A percentile compares a stretch with the other conserved stretches of the same genome.
Conservation (phyloP, 441 rosid species). For the Brassica hybrid region DNA sequence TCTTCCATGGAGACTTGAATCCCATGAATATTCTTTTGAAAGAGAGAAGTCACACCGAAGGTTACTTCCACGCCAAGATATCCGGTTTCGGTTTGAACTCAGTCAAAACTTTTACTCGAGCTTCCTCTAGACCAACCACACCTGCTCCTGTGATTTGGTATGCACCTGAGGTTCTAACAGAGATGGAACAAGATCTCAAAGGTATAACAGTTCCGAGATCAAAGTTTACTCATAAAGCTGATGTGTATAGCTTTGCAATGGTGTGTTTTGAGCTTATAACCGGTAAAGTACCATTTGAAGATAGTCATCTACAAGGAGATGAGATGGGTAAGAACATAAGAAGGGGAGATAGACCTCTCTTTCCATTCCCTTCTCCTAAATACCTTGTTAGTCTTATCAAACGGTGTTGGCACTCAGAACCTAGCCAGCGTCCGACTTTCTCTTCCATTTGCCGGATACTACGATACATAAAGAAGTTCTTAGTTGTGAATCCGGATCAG, state of each 20-base stretch:
- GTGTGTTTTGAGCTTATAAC: constrained; percentile 85
- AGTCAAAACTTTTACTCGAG: constrained; percentile 40
- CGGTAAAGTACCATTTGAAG: constrained; percentile 93
- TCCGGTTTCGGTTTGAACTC: constrained; percentile 81
- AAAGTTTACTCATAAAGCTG: constrained; percentile 78
- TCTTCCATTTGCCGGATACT: constrained; percentile 81
- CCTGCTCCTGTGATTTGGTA: constrained; percentile 70
- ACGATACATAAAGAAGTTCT: constrained; percentile 81
- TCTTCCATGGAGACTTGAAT: constrained; percentile 76
- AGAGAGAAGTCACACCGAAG: constrained; percentile 67
- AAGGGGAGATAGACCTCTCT: constrained; percentile 90
- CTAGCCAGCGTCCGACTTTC: constrained; percentile 78
- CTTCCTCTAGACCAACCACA: constrained; percentile 42
- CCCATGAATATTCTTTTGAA: constrained; percentile 72
- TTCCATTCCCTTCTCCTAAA: constrained; percentile 78
- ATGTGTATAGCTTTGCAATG: constrained; percentile 96
- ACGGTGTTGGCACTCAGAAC: constrained; percentile 82
- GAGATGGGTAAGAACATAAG: constrained; percentile 73
- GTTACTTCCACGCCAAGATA: constrained; percentile 79
- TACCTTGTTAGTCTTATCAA: constrained; percentile 81
- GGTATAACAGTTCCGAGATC: constrained; percentile 36
- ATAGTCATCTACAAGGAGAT: constrained; percentile 91
- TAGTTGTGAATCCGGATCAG: constrained; percentile 65
- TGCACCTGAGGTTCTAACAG: constrained; percentile 87
- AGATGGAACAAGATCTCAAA: constrained; percentile 52